Evolutionary conservation across 2,329 filamentous ascomycete species (phyloP).

Genomic region (Cladophialophora psammophila): DNA sequence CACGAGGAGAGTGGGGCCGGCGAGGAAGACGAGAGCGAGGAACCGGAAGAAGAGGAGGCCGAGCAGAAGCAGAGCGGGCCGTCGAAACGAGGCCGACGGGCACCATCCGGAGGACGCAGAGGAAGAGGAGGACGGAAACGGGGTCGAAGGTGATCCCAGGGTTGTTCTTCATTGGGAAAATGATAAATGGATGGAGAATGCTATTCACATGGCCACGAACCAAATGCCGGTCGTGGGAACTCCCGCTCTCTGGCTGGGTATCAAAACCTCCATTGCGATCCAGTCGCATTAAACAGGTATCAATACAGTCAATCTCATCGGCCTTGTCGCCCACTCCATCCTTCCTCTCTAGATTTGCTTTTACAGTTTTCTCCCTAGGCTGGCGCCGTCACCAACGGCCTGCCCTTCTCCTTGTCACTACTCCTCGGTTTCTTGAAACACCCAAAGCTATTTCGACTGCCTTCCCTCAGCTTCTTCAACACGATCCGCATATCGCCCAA

Average conservation of each 20-base stretch:
- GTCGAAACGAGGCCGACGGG: conserved; percentile 14
- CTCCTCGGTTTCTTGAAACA: conserved; percentile 74
- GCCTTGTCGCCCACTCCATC: neutral
- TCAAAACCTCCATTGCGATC: neutral
- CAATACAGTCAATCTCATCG: neutral
- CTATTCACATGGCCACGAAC: neutral
- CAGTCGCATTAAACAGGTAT: neutral
- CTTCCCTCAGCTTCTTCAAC: conserved; percentile 82
- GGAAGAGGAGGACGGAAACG: conserved; percentile 50
- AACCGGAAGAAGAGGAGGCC: conserved; percentile 45
- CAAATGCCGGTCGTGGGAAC: neutral
- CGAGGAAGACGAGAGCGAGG: conserved; percentile 48
- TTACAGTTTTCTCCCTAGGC: neutral
- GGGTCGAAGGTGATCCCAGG: neutral
- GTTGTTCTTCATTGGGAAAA: too few species aligned
- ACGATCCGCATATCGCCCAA: conserved; percentile 87
- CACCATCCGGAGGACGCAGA: conserved; percentile 3
- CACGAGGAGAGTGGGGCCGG: conserved; percentile 48
- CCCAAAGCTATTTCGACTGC: conserved; percentile 84
- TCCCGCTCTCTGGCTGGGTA: neutral
- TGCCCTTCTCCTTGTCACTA: conserved; percentile 35
- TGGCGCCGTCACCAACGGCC: conserved; percentile 18
- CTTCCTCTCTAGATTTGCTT: neutral
- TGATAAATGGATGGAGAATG: neutral
- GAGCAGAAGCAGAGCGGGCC: conserved; percentile 19